Base-by-base conservation (phyloP, 2,329 filamentous ascomycete species). In the Fusarium albidum region DNA sequence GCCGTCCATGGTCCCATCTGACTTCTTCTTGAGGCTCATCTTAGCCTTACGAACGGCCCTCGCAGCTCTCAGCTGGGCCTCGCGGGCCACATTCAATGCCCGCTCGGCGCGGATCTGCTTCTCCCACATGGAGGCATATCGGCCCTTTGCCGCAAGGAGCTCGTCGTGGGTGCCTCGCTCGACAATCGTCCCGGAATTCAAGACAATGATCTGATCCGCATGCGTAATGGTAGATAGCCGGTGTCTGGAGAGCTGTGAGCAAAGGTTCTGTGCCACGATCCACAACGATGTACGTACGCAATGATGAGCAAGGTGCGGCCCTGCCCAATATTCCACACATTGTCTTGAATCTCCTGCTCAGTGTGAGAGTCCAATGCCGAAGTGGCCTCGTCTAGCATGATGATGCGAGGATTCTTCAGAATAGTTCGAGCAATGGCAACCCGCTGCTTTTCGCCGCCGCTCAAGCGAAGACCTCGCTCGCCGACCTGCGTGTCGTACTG, bases 251-350 rank as follows among this genome's bases (percentile, higher is more conserved):
- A 44, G 46, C 21, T 17, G 52, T 71, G 52, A 71, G 66, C 21
- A 53, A 18, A 48, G 31, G 21, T 15, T 28, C 10, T 31, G 21
- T 4, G 15, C 8, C 13, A 29, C 15, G 11, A 21, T 6, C 21
- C 21, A 21, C 9, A 46, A 18, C 31, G 33, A 25, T 38, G 28
- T 37, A 82, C 84, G 77, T 86, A 92, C 78, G 95, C 95, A 76
- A 99, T 98, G 44, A 98, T 92, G 55, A 99, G 84, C 78, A 97
- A 88, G 1, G 95, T 99, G 39, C 95, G 89, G 42, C 92, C 93
- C 63, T 89, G 81, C 13, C 91, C 91, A 39, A 98, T 85, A 12
- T 84, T 91, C 52, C 87, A 87, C 27, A 99, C 83, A 29, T 93
- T 92, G 53, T 89, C 85, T 73, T 97, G 93, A 54, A 97, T 96